Conservation (phyloP, 192 early-diverging fungal genomes). For the Coemansia sp. region DNA sequence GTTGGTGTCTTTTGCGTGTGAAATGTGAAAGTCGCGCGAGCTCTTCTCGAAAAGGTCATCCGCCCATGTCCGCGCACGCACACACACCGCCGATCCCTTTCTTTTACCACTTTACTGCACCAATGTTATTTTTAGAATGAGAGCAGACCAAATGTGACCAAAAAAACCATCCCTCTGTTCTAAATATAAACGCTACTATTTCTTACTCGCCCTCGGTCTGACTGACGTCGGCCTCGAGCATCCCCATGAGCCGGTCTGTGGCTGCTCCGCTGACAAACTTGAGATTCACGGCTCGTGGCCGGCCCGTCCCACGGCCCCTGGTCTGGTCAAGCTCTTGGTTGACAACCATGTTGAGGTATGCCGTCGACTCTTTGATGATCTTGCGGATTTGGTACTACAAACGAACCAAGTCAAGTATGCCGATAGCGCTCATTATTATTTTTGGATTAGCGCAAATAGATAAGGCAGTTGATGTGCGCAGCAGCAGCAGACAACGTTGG, state of each 20-base stretch:
- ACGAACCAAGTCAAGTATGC: background rate
- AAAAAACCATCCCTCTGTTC: background rate
- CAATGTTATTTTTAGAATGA: background rate
- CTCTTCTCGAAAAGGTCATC: constrained; percentile 5
- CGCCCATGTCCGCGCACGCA: constrained; percentile 2
- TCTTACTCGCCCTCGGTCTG: constrained; percentile 1
- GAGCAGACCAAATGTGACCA: background rate
- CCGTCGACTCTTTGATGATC: constrained; percentile 44
- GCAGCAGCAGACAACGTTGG: constrained; percentile 9
- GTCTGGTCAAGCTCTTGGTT: constrained; percentile 43
- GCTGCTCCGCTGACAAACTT: constrained; percentile 32
- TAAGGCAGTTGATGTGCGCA: background rate
- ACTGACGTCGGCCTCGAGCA: constrained; percentile 26
- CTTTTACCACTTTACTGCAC: background rate
- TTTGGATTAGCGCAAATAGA: constrained; percentile 8
- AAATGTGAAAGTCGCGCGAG: constrained; percentile 4
- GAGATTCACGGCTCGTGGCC: constrained; percentile 23
- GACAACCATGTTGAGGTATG: constrained; percentile 42
- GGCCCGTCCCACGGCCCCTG: constrained; percentile 27
- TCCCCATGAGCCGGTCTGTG: constrained; percentile 29
- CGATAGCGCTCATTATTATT: background rate
- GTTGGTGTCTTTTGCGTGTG: constrained; percentile 1
- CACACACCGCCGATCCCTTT: constrained; percentile 4
- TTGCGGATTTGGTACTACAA: constrained; percentile 44
- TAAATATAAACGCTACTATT: constrained; percentile 7